phyloP scores from a whole-genome alignment of 257 asterid genomes.

The Plectranthus barbatus region DNA sequence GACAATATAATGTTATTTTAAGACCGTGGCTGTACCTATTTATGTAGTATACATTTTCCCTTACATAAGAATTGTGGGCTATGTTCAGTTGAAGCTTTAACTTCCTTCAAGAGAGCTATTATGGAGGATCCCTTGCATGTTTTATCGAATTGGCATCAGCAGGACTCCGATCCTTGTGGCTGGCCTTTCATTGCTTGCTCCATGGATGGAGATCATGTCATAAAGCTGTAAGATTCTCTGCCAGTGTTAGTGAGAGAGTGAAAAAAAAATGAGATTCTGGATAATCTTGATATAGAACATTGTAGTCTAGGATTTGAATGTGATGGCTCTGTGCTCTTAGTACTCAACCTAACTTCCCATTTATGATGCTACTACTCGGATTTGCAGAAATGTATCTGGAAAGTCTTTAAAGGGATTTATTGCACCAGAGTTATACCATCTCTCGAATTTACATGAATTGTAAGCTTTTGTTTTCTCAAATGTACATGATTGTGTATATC shows the following conservation, averaged over 20 bases:
- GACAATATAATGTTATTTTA: background rate
- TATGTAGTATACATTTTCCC: conserved; percentile 1
- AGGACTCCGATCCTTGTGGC: conserved; percentile 68
- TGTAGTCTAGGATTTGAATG: background rate
- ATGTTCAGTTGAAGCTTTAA: conserved; percentile 60
- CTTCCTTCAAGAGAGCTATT: conserved; percentile 70
- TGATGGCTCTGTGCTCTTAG: background rate
- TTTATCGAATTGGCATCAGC: conserved; percentile 65
- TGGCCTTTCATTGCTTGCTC: conserved; percentile 78
- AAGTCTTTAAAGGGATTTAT: conserved; percentile 69
- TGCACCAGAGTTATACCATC: conserved; percentile 54
- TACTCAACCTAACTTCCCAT: background rate
- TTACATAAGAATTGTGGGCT: conserved; percentile 7
- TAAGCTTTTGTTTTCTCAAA: conserved; percentile 25
- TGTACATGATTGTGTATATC: background rate
- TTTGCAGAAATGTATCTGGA: conserved; percentile 71
- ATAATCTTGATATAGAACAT: background rate
- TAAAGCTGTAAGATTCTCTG: conserved; percentile 60
- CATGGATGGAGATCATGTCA: conserved; percentile 52
- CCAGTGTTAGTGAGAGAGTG: background rate
- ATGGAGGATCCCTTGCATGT: conserved; percentile 63
- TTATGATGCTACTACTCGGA: conserved; percentile 11
- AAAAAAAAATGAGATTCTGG: background rate
- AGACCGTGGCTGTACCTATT: background rate
- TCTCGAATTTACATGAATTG: conserved; percentile 69